Conservation (phyloP, 768 basidiomycete genomes). For the Boletus eberwhitei region DNA sequence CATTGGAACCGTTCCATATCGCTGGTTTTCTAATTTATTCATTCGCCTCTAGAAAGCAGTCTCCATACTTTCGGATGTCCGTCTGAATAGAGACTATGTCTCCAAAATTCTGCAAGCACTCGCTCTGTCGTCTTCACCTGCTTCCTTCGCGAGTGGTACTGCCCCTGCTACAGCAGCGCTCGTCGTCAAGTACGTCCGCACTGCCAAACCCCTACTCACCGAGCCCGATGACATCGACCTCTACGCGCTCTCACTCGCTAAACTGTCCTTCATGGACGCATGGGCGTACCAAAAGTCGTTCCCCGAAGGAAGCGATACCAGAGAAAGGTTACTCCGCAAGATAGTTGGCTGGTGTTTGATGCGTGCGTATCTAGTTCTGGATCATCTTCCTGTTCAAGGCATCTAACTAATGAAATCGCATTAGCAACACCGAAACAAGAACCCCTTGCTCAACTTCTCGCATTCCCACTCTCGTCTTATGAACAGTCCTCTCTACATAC, state of each 20-base stretch:
- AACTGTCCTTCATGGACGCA: constrained; percentile 62
- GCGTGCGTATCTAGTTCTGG: constrained; percentile 45
- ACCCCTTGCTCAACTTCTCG: constrained; percentile 59
- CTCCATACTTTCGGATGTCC: constrained; percentile 66
- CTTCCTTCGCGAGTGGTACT: constrained; percentile 25
- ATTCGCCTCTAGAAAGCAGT: constrained; percentile 53
- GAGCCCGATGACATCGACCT: constrained; percentile 68
- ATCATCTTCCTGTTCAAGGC: neutral
- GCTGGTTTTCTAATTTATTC: neutral
- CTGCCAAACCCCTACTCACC: constrained; percentile 66
- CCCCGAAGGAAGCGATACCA: constrained; percentile 51
- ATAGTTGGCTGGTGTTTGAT: constrained; percentile 66
- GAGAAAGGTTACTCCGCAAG: constrained; percentile 53
- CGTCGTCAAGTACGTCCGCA: constrained; percentile 70
- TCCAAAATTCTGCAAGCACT: constrained; percentile 73
- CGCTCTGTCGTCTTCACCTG: constrained; percentile 38
- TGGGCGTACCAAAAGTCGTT: constrained; percentile 77
- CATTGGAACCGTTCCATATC: neutral
- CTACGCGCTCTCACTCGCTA: constrained; percentile 67
- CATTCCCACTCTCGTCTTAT: constrained; percentile 60
- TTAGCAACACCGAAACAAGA: constrained; percentile 57
- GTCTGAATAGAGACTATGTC: constrained; percentile 71
- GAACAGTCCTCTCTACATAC: constrained; percentile 59
- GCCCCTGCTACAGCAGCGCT: constrained; percentile 33
- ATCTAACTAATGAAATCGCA: neutral